These are phyloP conservation scores for Penicillium macrosclerotiorum DNA, from an alignment of 495 filamentous ascomycete species.

Conservation along the genomic window DNA sequence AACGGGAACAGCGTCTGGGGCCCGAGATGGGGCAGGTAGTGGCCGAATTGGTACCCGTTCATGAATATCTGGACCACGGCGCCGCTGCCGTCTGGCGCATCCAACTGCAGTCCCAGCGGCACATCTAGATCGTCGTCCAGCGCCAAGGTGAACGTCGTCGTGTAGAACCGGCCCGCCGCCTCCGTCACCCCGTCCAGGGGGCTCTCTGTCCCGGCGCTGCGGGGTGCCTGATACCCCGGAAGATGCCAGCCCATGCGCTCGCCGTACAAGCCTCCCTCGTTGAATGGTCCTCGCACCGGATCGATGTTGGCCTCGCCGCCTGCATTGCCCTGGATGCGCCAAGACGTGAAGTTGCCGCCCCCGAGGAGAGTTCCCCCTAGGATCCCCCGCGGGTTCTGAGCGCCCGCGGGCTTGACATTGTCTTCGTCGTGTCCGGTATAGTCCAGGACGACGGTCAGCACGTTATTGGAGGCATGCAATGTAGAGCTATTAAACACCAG, in stretches of 20 bases:
- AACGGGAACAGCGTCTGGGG: slow-evolving; percentile 49
- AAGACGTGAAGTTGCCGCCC: slow-evolving; percentile 51
- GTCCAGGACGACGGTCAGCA: slow-evolving; percentile 67
- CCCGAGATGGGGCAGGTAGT: slow-evolving; percentile 49
- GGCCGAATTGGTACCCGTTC: slow-evolving; percentile 49
- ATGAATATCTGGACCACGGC: slow-evolving; percentile 38
- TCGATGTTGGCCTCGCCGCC: slow-evolving; percentile 68
- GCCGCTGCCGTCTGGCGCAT: slow-evolving; percentile 19
- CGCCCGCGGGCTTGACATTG: slow-evolving; percentile 51
- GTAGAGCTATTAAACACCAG: slow-evolving; percentile 35
- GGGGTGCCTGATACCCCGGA: slow-evolving; percentile 49
- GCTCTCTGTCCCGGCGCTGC: slow-evolving; percentile 31
- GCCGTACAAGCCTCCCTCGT: slow-evolving; percentile 67
- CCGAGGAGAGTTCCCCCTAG: slow-evolving; percentile 51
- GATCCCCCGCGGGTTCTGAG: slow-evolving; percentile 70
- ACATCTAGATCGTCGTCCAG: slow-evolving; percentile 42
- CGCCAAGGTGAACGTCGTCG: slow-evolving; percentile 52
- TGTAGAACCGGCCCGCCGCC: slow-evolving; percentile 59
- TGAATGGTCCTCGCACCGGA: slow-evolving; percentile 62
- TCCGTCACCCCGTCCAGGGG: slow-evolving; percentile 50
- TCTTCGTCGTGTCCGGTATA: slow-evolving; percentile 69
- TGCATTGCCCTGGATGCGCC: slow-evolving; percentile 75
- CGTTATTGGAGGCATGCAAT: slow-evolving; percentile 48
- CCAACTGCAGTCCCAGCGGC: slow-evolving; percentile 35
- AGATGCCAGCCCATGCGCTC: slow-evolving; percentile 69